Evolutionary conservation across 2,329 filamentous ascomycete species (phyloP), one percentile per base, ranked within the genome.

Genomic region (Alternaria alternata): DNA sequence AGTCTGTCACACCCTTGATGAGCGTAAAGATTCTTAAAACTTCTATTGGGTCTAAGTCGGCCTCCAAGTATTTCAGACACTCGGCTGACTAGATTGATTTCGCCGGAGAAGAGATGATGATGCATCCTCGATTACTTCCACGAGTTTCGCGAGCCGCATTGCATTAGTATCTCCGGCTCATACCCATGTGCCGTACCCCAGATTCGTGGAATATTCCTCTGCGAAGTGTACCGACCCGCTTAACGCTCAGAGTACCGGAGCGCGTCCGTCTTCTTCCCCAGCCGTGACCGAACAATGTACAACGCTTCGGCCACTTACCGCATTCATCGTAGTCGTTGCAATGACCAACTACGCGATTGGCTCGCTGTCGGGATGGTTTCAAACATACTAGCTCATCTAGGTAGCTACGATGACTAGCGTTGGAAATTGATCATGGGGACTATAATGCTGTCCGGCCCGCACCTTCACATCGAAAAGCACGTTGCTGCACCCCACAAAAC

Each of bases 1-100:
- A 24, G n/a, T 34, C 38, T 22, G 32, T 26, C 46, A 20, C 20
- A 3, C 28, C 14, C 1, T n/a, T 6, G 34, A 51, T 57, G 12
- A 26, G 11, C 34, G 30, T 44, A 12, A 4, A 18, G 16, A 12
- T 7, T 8, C 14, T 38, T 38, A 20, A 12, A 12, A 28, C n/a
- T 18, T 46, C 43, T 18, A 60, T 60, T 60, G 57, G 57, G 3
- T 51, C n/a, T 5, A 52, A 60, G 57, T 60, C 57, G 53, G 57
- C 57, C 39, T 18, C 11, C 14, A 46, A 2, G 14, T 4, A 36
- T 18, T 16, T 24, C 16, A 8, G 28, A 4, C n/a, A 44, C 46
- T 34, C 41, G 26, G 20, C 20, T 46, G 11, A n/a, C 16, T 22
- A 49, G n/a, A 41, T 46, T 28, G 20, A 36, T 12, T 20, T 20